phyloP scores from a whole-genome alignment of 768 basidiomycete genomes.

The Lactarius psammicola region DNA sequence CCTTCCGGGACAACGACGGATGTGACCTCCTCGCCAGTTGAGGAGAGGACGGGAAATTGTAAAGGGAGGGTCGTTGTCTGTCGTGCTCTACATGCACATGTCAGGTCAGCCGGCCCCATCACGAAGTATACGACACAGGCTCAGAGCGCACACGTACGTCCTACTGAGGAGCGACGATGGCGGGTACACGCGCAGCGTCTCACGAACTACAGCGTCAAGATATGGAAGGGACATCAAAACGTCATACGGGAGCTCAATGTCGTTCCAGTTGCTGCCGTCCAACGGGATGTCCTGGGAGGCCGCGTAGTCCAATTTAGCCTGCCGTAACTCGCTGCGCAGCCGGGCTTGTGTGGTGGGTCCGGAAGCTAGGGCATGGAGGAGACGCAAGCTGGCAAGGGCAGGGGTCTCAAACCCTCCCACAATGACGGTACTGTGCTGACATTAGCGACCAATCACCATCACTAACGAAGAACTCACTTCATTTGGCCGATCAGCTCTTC shows the following conservation, averaged over 20 bases:
- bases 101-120: background rate
- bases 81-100: conserved; percentile 29
- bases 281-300: conserved; percentile 11
- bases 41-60: background rate
- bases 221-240: conserved; percentile 43
- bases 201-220: conserved; percentile 46
- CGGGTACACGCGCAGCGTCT: conserved; percentile 43
- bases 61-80: conserved; percentile 12
- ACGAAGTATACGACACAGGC: background rate
- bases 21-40: background rate
- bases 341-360: conserved; percentile 35
- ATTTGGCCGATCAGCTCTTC: conserved; percentile 42
- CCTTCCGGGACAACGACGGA: conserved; percentile 16
- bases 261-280: conserved; percentile 33
- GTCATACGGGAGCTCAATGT: conserved; percentile 40
- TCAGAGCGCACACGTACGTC: conserved; percentile 32
- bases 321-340: conserved; percentile 37
- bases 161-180: conserved; percentile 35
- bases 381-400: conserved; percentile 36
- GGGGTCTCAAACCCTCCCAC: conserved; percentile 27
- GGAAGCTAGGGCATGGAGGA: conserved; percentile 37
- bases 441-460: background rate
- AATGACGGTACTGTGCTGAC: background rate
- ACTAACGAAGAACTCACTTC: conserved; percentile 21
- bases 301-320: conserved; percentile 32